Conservation (phyloP, 495 filamentous ascomycete species). For the Penicillium coprophilum region DNA sequence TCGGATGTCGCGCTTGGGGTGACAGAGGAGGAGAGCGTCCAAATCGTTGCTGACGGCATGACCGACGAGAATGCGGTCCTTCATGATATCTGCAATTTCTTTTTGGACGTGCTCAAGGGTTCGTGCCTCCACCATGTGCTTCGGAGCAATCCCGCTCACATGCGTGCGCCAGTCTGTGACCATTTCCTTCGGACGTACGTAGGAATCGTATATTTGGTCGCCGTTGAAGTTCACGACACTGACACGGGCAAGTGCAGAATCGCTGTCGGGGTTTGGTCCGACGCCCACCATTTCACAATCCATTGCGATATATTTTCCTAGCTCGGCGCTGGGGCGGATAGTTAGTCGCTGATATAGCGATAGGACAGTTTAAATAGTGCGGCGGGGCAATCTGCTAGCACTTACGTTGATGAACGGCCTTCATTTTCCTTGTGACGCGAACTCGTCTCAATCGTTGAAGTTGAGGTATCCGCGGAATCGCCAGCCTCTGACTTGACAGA, state of each 20-base stretch:
- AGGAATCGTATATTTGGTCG: conserved; percentile 86
- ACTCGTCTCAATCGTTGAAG: conserved; percentile 18
- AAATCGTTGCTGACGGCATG: conserved; percentile 91
- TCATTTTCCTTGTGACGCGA: conserved; percentile 46
- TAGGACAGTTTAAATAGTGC: background rate
- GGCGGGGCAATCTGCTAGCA: conserved; percentile 1
- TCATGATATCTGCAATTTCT: conserved; percentile 68
- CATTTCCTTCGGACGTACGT: conserved; percentile 70
- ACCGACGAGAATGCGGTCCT: conserved; percentile 75
- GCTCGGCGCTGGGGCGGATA: conserved; percentile 40
- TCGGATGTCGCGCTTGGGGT: conserved; percentile 72
- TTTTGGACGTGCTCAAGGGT: conserved; percentile 72
- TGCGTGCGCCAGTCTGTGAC: conserved; percentile 88
- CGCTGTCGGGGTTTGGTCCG: conserved; percentile 62
- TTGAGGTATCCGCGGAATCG: conserved; percentile 17
- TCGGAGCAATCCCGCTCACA: conserved; percentile 74
- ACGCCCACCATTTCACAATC: conserved; percentile 99
- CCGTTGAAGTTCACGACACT: conserved; percentile 92
- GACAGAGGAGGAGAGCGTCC: conserved; percentile 68
- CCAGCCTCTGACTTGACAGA: conserved; percentile 19
- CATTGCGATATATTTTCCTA: conserved; percentile 86
- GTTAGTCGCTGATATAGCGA: conserved; percentile 16
- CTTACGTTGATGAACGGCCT: conserved; percentile 49
- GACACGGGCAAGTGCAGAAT: conserved; percentile 76
- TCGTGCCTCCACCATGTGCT: conserved; percentile 66